Base-by-base conservation (phyloP, 768 basidiomycete species). In the Boletellus emodensis region DNA sequence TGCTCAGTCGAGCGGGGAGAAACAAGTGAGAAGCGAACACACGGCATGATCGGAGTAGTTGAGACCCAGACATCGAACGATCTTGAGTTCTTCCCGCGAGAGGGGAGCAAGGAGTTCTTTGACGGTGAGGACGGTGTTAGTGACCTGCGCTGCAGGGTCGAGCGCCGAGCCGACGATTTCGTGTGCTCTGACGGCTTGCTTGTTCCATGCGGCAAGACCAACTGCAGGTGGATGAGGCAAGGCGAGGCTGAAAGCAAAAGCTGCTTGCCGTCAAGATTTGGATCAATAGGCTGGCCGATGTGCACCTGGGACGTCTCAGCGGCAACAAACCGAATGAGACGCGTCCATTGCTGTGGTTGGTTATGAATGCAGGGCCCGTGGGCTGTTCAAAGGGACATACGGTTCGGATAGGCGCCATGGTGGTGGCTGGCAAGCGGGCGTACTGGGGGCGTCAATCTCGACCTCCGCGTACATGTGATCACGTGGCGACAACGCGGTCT, bases 21-120 rank as follows among this genome's bases (percentile, higher is more conserved):
- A 6, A 17, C 4, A 33, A 34, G 38, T 9, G 58, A 18, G 42
- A 51, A 34, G 36, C 22, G 33, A 17, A 66, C 78, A 52, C 59
- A 79, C 89, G 7, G 90, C 90, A 71, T 91, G 88, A 59, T 90
- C 88, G n/a, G 78, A 77, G 62, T 92, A 92, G 64, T 92, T 92
- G 42, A 92, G 69, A 0, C 89, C 89, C 12, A 92, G 69, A 67
- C 87, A 90, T 11, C 89, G 78, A 24, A 88, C 86, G 3, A 84
- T 69, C 53, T 80, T 81, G 54, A 90, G 74, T 60, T 88, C 75
- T 53, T 84, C 79, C 37, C 78, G 71, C 9, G 85, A 75, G 22
- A 92, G 74, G 11, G 89, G 89, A 3, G 81, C 71, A 15, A 92
- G 76, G 34, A 92, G 78, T 37, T 79, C 72, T 62, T 83, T 79